Base-by-base conservation (phyloP, 192 early-diverging fungal genomes). In the Linnemannia schmuckeri region DNA sequence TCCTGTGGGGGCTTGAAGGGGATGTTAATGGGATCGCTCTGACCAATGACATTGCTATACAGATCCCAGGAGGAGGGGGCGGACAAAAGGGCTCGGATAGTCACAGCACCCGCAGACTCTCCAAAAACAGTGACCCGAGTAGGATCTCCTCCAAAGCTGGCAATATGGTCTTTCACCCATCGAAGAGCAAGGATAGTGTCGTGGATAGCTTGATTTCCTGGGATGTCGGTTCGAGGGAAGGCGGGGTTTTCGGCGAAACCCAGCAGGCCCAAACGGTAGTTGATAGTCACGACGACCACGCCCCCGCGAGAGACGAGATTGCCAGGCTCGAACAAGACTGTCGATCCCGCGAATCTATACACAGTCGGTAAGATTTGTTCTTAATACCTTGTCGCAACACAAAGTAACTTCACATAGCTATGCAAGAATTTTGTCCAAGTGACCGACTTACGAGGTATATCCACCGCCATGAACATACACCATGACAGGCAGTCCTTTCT, bases 401-500 rank as follows among this genome's bases (percentile, higher is more conserved):
- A 42, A 38, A 40, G 24, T 15, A 8, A 41, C n/a, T n/a, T n/a
- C 10, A 41, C 20, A 30, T 18, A 35, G n/a, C n/a, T 35, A 17
- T 10, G 24, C 38, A 41, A 71, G 0, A 5, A 42, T 0, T 24
- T 17, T 30, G 6, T 44, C 42, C 22, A 73, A 49, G 0, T 1
- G 13, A n/a, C 1, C 4, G 18, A 73, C 72, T 1, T 73, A 73
- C 72, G 27, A 27, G 6, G 72, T 47, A 69, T 89, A 93, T 22
- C 79, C 89, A n/a, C 93, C 94, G 10, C 92, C 91, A 72, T 94
- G 89, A 46, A 94, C 81, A 66, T 83, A 95, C 2, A 94, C 81
- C 78, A 93, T 80, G 5, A 94, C 94, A 40, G 94, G 93, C 18
- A 90, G 73, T 22, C 81, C 75, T 1, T 40, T 24, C 41, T 47